Percentiles rank a stretch among this genome's conserved stretches.
Conservation (phyloP, 2,329 filamentous ascomycete genomes). For the Neonectria neomacrospora region DNA sequence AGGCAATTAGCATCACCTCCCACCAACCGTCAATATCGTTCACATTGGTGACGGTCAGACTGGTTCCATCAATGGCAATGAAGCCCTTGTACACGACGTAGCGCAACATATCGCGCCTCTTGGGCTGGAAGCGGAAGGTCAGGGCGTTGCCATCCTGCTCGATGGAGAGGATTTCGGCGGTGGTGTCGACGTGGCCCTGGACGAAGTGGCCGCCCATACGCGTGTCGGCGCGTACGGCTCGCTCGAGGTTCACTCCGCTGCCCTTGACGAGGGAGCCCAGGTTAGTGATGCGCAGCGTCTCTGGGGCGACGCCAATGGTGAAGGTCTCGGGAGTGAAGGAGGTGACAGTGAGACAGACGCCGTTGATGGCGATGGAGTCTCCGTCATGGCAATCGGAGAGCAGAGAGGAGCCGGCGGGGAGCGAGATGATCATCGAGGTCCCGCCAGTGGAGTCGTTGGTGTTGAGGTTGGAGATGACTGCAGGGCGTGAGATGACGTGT, state of each 20-base stretch:
- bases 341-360: constrained; percentile 92
- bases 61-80: constrained; percentile 92
- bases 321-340: constrained; percentile 68
- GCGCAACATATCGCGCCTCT: constrained; percentile 74
- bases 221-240: constrained; percentile 88
- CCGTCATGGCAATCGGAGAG: constrained; percentile 86
- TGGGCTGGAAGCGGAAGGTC: constrained; percentile 84
- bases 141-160: constrained; percentile 89
- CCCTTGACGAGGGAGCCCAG: constrained; percentile 77
- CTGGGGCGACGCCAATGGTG: constrained; percentile 93
- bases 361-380: constrained; percentile 95
- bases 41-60: constrained; percentile 89
- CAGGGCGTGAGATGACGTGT: constrained; percentile 33
- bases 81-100: constrained; percentile 98
- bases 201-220: constrained; percentile 99
- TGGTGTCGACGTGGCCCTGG: constrained; percentile 95
- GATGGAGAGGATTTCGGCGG: constrained; percentile 77
- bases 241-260: constrained; percentile 89
- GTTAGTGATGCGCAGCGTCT: constrained; percentile 95
- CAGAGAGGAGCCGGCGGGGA: constrained; percentile 74
- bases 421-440: constrained; percentile 87
- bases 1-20: constrained; percentile 98
- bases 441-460: constrained; percentile 84
- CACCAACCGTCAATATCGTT: constrained; percentile 83
- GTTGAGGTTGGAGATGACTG: constrained; percentile 87